Base-by-base conservation (phyloP, 176 grass and related monocot genomes). In the Urochloa ruziziensis region DNA sequence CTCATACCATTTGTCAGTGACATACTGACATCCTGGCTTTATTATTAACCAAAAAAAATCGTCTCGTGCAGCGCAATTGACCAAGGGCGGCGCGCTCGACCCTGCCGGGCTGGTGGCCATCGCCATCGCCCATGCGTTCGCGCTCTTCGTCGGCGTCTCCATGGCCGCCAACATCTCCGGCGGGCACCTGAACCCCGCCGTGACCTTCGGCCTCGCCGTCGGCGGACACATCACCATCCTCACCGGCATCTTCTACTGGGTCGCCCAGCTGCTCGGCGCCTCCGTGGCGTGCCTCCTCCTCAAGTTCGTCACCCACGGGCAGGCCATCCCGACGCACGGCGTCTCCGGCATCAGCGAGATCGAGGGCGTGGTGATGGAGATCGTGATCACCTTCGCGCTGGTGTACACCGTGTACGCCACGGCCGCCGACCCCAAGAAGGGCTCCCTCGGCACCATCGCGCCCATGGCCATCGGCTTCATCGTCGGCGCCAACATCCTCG, bases 381-480 rank as follows among this genome's bases (percentile, higher is more conserved):
- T 89, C 36, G 63, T 92, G 18, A 92, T 94, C 92, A 97, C 95
- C 63, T 97, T 97, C 54, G 90, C 86, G 54, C 88, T 97, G 1
- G 95, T 97, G 73, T 97, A 97, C 95, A 92, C 92, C 39, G 95
- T 97, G 68, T 94, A 97, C 73, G 95, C 95, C 24, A 94, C 95
- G 19, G 92, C 95, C 32, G 95, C 95, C 4, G 95, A 97, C 90
- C 92, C 95, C 0, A 97, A 94, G 86, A 92, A 92, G 88, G 86
- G 92, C 0, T 78, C 90, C 18, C 87, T 97, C 6, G 92, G 94
- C 73, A 97, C 88, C 51, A 78, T 97, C 13, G 94, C 94, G 1
- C 94, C 92, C 40, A 92, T 92, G 1, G 94, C 94, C 14, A 94
- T 97, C 74, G 92, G 94, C 75, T 97, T 97, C 88, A 94, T 94